Evolutionary conservation across 345 rosid species (phyloP), one percentile per base, ranked within the genome.

Genomic region (Gossypium turneri): DNA sequence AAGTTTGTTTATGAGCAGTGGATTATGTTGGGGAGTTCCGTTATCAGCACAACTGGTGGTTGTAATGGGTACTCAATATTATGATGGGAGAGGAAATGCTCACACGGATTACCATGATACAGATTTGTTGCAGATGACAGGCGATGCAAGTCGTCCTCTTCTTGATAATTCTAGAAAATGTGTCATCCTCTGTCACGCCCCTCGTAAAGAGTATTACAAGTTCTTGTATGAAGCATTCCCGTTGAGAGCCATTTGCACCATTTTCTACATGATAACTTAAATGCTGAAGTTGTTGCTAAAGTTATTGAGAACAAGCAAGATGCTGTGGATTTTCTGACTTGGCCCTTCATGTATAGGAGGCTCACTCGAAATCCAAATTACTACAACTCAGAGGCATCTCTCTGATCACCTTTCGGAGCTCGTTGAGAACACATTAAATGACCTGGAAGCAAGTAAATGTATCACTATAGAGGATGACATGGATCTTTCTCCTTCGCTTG

Each of bases 381-480:
- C 88, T 95, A 93, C 86, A 90, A 89, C 92, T 83, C 93, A 90
- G 76, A 85, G 97, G 86, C 99, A 95, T 87, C 96, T 95, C 34
- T 95, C 99, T 43, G 99, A 95, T 84, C 98, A 95, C 85, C 94
- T 93, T 25, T 95, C 98, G 0, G 97, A 90, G 89, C 93, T 93
- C 73, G 96, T 93, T 69, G 99, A 93, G 86, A 89, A 86, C 75
- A 90, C 98, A 48, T 76, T 93, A 81, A 80, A 84, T 78, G 89
- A 90, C 77, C 79, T 94, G 82, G 94, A 93, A 78, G 89, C 91
- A 20, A 88, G 98, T 76, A 93, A 88, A 75, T 95, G 94, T 76
- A 83, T 91, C 47, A 73, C 84, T 51, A 79, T 93, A 24, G 97
- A 91, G 80, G 99, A 95, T 25, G 97, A 88, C 76, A 86, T 84